These are phyloP conservation scores for Apiotrichum akiyoshidainum DNA, from an alignment of 1,284 basidiomycete species.

Conservation along the genomic window DNA sequence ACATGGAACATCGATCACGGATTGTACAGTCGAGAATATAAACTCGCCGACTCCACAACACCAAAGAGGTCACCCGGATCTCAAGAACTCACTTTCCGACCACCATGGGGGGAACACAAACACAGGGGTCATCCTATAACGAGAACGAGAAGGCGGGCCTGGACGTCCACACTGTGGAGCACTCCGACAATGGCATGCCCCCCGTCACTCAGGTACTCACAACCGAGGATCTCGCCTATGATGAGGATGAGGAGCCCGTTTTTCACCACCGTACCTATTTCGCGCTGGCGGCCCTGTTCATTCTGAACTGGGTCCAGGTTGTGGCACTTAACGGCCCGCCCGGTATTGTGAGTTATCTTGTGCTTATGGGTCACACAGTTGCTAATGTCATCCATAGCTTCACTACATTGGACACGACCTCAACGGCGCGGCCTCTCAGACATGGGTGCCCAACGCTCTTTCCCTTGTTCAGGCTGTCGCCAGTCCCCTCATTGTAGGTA, in stretches of 20 bases:
- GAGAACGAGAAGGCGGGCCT: neutral
- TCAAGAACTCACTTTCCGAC: neutral
- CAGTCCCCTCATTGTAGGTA: slow-evolving; percentile 9
- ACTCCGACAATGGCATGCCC: neutral
- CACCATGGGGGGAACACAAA: neutral
- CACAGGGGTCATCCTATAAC: neutral
- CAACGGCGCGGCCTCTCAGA: neutral
- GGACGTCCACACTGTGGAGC: neutral
- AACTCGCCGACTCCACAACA: too few relatives aligned
- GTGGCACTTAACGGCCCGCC: neutral
- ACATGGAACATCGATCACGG: neutral
- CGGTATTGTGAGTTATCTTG: neutral
- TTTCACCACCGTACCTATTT: neutral
- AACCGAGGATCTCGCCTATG: neutral
- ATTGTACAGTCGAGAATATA: neutral
- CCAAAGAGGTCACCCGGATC: neutral
- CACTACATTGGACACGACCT: slow-evolving; percentile 11
- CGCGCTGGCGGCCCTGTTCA: neutral
- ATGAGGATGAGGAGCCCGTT: slow-evolving; percentile 1
- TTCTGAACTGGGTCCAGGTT: neutral
- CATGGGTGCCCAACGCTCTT: slow-evolving; percentile 12
- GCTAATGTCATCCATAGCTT: neutral
- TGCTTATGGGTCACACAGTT: neutral
- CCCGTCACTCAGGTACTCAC: neutral
- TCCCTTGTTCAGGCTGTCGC: slow-evolving; percentile 14